Conservation (phyloP, 2,329 filamentous ascomycete genomes). For the Zelopaecilomyces penicillatus region DNA sequence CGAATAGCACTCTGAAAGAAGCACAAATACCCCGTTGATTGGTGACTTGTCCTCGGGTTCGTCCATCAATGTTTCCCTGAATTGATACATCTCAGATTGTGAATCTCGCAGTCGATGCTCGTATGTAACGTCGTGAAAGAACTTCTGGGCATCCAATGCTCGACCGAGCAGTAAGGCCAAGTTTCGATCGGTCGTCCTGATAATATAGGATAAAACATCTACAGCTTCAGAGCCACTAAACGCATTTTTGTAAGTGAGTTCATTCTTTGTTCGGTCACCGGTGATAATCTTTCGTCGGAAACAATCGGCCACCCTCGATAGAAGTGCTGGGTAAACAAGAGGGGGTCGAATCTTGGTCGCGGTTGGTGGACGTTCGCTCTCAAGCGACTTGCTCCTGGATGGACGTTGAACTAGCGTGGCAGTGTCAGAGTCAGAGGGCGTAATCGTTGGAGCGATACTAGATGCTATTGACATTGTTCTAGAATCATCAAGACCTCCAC, state of each 20-base stretch:
- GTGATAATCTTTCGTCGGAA: slow-evolving; percentile 84
- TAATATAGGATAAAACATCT: slow-evolving; percentile 91
- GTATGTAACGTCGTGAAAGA: slow-evolving; percentile 98
- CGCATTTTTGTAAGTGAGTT: slow-evolving; percentile 91
- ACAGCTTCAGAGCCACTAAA: slow-evolving; percentile 95
- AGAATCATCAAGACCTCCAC: slow-evolving; percentile 35
- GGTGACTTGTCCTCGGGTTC: slow-evolving; percentile 60
- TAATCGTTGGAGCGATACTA: slow-evolving; percentile 63
- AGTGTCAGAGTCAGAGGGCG: slow-evolving; percentile 50
- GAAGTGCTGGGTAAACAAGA: slow-evolving; percentile 83
- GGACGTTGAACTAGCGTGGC: slow-evolving; percentile 43
- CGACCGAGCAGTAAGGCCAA: slow-evolving; percentile 82
- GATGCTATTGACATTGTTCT: slow-evolving; percentile 92
- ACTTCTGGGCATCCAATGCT: slow-evolving; percentile 93
- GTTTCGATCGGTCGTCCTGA: slow-evolving; percentile 93
- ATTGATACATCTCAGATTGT: slow-evolving; percentile 92
- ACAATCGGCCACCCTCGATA: slow-evolving; percentile 88
- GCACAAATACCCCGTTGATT: slow-evolving; percentile 93
- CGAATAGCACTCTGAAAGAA: slow-evolving; percentile 95
- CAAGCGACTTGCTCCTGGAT: slow-evolving; percentile 48
- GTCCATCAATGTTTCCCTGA: slow-evolving; percentile 85
- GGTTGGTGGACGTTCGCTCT: slow-evolving; percentile 48
- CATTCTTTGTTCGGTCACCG: slow-evolving; percentile 90
- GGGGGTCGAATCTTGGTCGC: slow-evolving; percentile 60
- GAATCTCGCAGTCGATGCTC: slow-evolving; percentile 92